Evolutionary conservation across 305 asterid genomes (phyloP).

Genomic region (Fraxinus baroniana): DNA sequence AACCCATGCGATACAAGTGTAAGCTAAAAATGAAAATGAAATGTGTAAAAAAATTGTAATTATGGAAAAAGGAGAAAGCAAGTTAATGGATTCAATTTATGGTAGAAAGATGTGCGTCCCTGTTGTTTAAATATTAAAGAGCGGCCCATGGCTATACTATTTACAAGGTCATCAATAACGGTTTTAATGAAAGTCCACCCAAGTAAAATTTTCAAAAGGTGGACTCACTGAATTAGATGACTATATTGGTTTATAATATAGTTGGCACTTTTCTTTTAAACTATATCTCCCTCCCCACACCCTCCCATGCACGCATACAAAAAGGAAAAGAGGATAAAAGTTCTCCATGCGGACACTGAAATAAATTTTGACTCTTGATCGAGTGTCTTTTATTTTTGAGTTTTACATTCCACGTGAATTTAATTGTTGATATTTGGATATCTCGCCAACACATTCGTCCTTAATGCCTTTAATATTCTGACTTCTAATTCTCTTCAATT

Average conservation of each 20-base stretch:
- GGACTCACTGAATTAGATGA: not conserved
- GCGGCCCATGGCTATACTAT: not conserved
- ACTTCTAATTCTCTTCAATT: conserved; percentile 9
- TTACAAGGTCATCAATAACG: not conserved
- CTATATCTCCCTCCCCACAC: not conserved
- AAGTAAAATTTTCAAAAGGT: not conserved
- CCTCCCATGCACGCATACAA: not conserved
- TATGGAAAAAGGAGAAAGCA: not conserved
- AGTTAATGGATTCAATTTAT: conserved; percentile 4
- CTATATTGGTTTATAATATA: conserved; percentile 5
- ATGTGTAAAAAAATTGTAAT: not conserved
- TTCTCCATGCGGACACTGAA: not conserved
- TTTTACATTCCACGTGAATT: not conserved
- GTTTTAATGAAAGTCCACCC: not conserved
- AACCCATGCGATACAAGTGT: not conserved
- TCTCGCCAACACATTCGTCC: conserved; percentile 4
- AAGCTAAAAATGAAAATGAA: not conserved
- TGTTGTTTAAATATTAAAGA: not conserved
- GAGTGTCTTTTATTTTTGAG: not conserved
- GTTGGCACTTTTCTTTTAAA: not conserved
- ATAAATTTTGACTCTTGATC: conserved; percentile 1
- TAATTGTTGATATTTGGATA: conserved; percentile 4
- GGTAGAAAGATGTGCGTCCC: not conserved
- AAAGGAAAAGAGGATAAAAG: not conserved
- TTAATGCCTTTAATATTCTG: conserved; percentile 19